Percentiles rank a stretch among this genome's conserved stretches.
Conservation (phyloP, 805 yeast genomes). For the Yarrowia sp. region DNA sequence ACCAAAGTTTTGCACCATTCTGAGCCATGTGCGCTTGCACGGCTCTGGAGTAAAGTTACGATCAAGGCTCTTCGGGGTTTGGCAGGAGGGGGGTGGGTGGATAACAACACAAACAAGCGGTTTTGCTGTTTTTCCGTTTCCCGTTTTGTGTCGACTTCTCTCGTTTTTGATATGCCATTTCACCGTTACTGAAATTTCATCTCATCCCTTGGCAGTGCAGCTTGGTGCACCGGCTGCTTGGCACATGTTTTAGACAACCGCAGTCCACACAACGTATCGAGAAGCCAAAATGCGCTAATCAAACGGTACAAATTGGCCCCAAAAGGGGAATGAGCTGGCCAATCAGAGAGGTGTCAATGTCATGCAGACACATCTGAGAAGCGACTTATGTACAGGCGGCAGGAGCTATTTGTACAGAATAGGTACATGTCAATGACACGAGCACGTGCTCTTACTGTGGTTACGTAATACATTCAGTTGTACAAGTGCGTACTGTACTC, state of each 20-base stretch:
- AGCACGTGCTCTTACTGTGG: too few species aligned
- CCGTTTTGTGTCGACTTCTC: too few species aligned
- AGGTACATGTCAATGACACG: too few species aligned
- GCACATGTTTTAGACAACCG: not conserved
- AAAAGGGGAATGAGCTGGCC: not conserved
- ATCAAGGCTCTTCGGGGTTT: too few species aligned
- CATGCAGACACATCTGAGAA: not conserved
- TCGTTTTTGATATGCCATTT: too few species aligned
- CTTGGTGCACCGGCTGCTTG: not conserved
- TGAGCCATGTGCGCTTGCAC: constrained; percentile 8
- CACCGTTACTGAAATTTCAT: not conserved
- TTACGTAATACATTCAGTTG: too few species aligned
- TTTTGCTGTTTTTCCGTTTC: too few species aligned
- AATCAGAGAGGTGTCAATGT: not conserved
- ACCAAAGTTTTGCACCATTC: not conserved
- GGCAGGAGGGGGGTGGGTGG: too few species aligned
- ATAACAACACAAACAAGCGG: too few species aligned
- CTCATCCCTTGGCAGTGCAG: constrained; percentile 18
- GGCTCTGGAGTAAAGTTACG: constrained; percentile 16
- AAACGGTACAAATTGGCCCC: constrained; percentile 5
- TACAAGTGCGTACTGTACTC: too few species aligned
- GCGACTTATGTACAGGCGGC: not conserved
- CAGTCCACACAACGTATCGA: not conserved
- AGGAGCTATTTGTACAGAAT: too few species aligned
- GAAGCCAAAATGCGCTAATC: constrained; percentile 2